Base-by-base conservation (phyloP, 139 green algal genomes). In the Chlorella sp. region DNA sequence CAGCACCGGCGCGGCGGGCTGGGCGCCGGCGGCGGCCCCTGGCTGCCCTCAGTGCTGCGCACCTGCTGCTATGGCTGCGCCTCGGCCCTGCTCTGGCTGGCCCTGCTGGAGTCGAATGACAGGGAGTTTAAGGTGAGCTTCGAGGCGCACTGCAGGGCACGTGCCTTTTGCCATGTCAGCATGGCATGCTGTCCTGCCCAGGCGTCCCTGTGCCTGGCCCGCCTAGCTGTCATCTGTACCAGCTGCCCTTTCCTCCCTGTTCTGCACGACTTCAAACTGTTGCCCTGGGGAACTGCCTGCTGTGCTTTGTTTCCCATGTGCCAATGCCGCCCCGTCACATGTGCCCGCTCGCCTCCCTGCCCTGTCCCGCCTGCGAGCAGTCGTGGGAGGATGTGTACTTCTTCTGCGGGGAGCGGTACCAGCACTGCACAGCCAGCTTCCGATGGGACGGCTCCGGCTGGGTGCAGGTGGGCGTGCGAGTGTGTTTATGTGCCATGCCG, bases 371-470 rank as follows among this genome's bases (percentile, higher is more conserved):
- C 0, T 77, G 3, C 64, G 14, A 64, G 42, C 80, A 91, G 81
- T 91, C 88, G 0, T 91, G 88, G 81, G 66, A 79, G n/a, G 88
- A 91, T 36, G 94, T 98, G 0, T 98, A 97, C 89, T 98, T 94
- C 87, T 98, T 98, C 83, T 98, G 96, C 86, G 95, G 95, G 0
- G 64, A 37, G 18, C 16, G 92, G 26, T 90, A 96, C 48, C 88
- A 94, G 68, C 96, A 95, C 88, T 98, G 96, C 89, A 97, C 80
- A 14, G 96, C 95, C 80, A 83, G 88, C 77, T 97, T 96, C 79
- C 85, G 91, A 1, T 98, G 96, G 96, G 97, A 97, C 68, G 39
- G 61, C 79, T 40, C 28, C 42, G 79, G 79, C 79, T 85, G 79
- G 79, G 26, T 69, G 42, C 79, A 85, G 64, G 64, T 71, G 64